A percentile compares a stretch with the other conserved stretches of the same genome.
Conservation (phyloP, 257 asterid genomes). For the Capsicum pubescens region DNA sequence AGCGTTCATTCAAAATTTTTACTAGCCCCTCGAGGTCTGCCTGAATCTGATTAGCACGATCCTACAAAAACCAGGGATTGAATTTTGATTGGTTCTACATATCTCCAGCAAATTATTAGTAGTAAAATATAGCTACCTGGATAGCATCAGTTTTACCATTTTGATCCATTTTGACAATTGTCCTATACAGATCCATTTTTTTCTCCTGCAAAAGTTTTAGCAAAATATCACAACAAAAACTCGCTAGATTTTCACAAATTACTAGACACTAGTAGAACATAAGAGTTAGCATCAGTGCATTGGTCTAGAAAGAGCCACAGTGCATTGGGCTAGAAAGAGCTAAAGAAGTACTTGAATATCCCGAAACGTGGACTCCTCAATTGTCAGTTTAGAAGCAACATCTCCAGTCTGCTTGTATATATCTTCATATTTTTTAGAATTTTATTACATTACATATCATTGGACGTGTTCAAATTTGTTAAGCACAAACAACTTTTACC, state of each 20-base stretch:
- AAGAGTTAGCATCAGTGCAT: slow-evolving; percentile 17
- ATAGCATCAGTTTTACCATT: slow-evolving; percentile 61
- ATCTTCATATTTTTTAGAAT: slow-evolving; percentile 88
- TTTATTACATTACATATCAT: slow-evolving; percentile 32
- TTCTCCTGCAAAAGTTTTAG: slow-evolving; percentile 60
- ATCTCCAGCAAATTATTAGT: slow-evolving; percentile 34
- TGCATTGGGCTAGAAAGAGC: too few relatives aligned
- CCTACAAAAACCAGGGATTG: slow-evolving; percentile 53
- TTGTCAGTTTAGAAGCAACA: slow-evolving; percentile 88
- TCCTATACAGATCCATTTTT: slow-evolving; percentile 88
- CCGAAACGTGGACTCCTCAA: slow-evolving; percentile 95
- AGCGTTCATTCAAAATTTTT: slow-evolving; percentile 80
- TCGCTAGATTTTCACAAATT: slow-evolving; percentile 23
- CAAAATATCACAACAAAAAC: slow-evolving; percentile 24
- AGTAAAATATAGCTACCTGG: slow-evolving; percentile 58
- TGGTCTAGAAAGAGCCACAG: slow-evolving; percentile 20
- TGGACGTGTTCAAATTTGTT: slow-evolving; percentile 22
- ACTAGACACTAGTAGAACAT: slow-evolving; percentile 23
- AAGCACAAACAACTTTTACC: slow-evolving; percentile 50
- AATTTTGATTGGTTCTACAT: slow-evolving; percentile 32
- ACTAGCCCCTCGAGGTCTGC: slow-evolving; percentile 84
- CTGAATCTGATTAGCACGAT: slow-evolving; percentile 70
- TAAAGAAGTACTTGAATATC: slow-evolving; percentile 79
- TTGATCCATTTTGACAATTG: slow-evolving; percentile 85
- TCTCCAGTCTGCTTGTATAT: slow-evolving; percentile 91